Base-by-base conservation (phyloP, 768 basidiomycete species). In the Glaciozyma martinii region DNA sequence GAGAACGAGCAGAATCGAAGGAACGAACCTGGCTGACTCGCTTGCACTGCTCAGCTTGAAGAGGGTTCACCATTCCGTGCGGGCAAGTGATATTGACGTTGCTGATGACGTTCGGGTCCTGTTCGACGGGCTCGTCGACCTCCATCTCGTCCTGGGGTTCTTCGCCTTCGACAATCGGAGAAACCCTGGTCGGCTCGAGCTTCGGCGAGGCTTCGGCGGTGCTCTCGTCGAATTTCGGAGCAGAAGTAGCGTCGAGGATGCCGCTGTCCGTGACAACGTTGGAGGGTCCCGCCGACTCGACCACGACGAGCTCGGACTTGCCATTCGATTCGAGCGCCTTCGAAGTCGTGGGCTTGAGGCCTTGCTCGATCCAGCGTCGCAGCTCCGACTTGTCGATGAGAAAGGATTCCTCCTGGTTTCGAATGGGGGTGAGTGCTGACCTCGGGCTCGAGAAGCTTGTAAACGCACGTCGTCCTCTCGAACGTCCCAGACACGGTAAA, bases 401-500 rank as follows among this genome's bases (percentile, higher is more conserved):
- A 21, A 84, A 77, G 19, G 79, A 81, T 25, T 83, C 80, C 85
- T 83, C 61, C 43, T 61, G 60, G 69, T 37, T n/a, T 33, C 12
- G 37, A 32, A 33, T 57, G 40, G 29, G 21, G 55, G 29, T 40
- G 15, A 37, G 37, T 59, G 37, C 3, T 44, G 42, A 18, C 7
- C 42, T 40, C 19, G 32, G 44, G 59, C 40, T 33, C 1, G 23
- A 18, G 33, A 19, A n/a, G 12, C 27, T 25, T 25, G n/a, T 2
- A 29, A 29, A 9, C 69, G 50, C 66, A 87, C 88, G 76, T 83
- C 80, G 18, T 80, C 74, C 27, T 75, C 79, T 33, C 75, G 71
- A 5, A 84, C 71, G 64, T 80, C 78, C 89, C 89, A 91, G 43
- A 76, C 78, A 5, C 68, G 79, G 76, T 85, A 89, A 12, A 90